Evolutionary conservation across 2,329 filamentous ascomycete genomes (phyloP).

Genomic region (Pseudogymnoascus sp.): DNA sequence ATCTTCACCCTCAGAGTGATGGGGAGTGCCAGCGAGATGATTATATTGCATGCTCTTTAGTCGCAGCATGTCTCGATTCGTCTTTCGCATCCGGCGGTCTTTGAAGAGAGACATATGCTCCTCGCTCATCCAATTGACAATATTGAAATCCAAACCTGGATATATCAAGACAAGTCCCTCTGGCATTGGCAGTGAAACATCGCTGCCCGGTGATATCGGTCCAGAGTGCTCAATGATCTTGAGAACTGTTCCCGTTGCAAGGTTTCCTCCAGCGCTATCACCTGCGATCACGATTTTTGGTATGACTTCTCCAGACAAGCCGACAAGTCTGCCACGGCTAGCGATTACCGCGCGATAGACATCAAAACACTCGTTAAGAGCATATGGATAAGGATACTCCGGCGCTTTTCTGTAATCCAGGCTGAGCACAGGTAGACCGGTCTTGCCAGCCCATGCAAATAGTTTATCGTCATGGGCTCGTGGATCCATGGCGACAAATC

Average conservation of each 20-base stretch:
- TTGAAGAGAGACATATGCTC: slow-evolving; percentile 94
- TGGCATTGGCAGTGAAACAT: slow-evolving; percentile 61
- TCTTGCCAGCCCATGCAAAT: slow-evolving; percentile 83
- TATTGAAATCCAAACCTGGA: slow-evolving; percentile 90
- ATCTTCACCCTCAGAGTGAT: slow-evolving; percentile 68
- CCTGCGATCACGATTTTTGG: slow-evolving; percentile 69
- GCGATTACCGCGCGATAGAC: slow-evolving; percentile 69
- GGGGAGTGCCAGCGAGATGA: slow-evolving; percentile 74
- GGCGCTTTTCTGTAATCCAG: slow-evolving; percentile 86
- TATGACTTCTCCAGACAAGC: slow-evolving; percentile 57
- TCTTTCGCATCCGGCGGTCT: slow-evolving; percentile 69
- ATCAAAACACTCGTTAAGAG: slow-evolving; percentile 81
- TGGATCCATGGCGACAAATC: slow-evolving; percentile 96
- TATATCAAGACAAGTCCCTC: slow-evolving; percentile 82
- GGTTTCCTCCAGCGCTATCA: slow-evolving; percentile 76
- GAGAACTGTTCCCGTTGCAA: slow-evolving; percentile 71
- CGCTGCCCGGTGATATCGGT: slow-evolving; percentile 50
- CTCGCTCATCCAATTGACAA: slow-evolving; percentile 98
- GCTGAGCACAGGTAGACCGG: slow-evolving; percentile 80
- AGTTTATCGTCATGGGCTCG: slow-evolving; percentile 90
- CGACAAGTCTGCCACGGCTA: slow-evolving; percentile 67
- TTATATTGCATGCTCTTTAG: slow-evolving; percentile 87
- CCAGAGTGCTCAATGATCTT: slow-evolving; percentile 67
- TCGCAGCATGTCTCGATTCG: slow-evolving; percentile 69
- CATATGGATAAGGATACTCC: slow-evolving; percentile 78